phyloP scores from a whole-genome alignment of 1,139 yeast genomes.

The Candida dubliniensis region DNA sequence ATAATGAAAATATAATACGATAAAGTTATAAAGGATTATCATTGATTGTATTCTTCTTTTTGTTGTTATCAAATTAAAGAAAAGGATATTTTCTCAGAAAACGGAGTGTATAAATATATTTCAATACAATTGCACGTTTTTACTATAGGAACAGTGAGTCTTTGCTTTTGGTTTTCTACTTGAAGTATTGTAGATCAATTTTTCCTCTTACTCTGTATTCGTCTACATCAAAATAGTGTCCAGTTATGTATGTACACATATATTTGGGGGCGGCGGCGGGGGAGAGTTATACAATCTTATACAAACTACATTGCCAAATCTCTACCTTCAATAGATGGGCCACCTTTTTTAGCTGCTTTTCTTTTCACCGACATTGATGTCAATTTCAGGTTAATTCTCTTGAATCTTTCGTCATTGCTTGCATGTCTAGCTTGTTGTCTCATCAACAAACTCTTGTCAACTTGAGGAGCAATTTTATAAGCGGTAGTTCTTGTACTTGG shows the following conservation, averaged over 20 bases:
- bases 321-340: constrained; percentile 82
- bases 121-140: constrained; percentile 7
- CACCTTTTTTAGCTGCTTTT: constrained; percentile 56
- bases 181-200: not conserved
- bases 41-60: not conserved
- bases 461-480: constrained; percentile 87
- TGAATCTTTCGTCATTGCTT: constrained; percentile 76
- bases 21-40: not conserved
- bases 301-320: constrained; percentile 45
- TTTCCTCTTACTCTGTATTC: not conserved
- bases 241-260: too few species aligned
- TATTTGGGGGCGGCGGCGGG: too few species aligned
- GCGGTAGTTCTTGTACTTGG: constrained; percentile 88
- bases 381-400: constrained; percentile 61
- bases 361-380: constrained; percentile 47
- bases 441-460: constrained; percentile 48
- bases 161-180: not conserved
- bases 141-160: constrained; percentile 1
- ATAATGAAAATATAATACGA: constrained; percentile 5
- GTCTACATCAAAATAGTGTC: too few species aligned
- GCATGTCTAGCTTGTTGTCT: constrained; percentile 45
- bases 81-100: not conserved
- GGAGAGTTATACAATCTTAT: not conserved
- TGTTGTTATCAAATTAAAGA: too few species aligned
- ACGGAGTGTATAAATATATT: constrained; percentile 16